Percentiles rank a stretch among this genome's conserved stretches.
phyloP scores from a whole-genome alignment of 2,329 filamentous ascomycete species.

The Penicillium sp. region DNA sequence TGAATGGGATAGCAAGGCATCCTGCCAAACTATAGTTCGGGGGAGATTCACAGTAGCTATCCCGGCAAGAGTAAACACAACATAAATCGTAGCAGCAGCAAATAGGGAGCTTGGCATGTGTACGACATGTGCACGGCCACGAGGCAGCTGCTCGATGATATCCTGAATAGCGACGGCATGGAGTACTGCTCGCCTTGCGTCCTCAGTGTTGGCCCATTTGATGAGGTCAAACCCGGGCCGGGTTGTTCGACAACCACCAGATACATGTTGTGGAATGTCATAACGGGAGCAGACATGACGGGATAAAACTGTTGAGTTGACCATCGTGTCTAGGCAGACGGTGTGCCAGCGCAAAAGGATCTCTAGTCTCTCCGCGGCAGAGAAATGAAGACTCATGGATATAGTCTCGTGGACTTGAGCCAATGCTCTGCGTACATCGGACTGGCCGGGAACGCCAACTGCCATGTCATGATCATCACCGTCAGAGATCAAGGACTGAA shows the following conservation, averaged over 20 bases:
- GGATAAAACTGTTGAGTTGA: slow-evolving; percentile 43
- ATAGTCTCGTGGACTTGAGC: slow-evolving; percentile 43
- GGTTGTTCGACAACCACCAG: slow-evolving; percentile 29
- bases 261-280: slow-evolving; percentile 42
- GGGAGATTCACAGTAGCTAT: slow-evolving; percentile 40
- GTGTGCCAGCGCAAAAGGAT: slow-evolving; percentile 47
- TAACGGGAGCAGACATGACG: slow-evolving; percentile 41
- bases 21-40: slow-evolving; percentile 43
- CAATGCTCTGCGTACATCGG: slow-evolving; percentile 42
- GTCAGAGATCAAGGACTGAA: slow-evolving; percentile 47
- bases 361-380: slow-evolving; percentile 40
- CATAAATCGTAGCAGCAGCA: slow-evolving; percentile 45
- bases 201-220: slow-evolving; percentile 40
- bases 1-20: slow-evolving; percentile 34
- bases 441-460: slow-evolving; percentile 42
- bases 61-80: slow-evolving; percentile 42
- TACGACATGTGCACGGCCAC: slow-evolving; percentile 46
- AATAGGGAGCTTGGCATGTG: slow-evolving; percentile 49
- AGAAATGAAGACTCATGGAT: slow-evolving; percentile 36
- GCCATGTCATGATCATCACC: slow-evolving; percentile 38
- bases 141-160: slow-evolving; percentile 47
- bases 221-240: slow-evolving; percentile 37
- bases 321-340: slow-evolving; percentile 45
- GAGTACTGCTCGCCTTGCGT: slow-evolving; percentile 43
- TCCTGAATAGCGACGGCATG: slow-evolving; percentile 50